These are phyloP conservation scores for Apophysomyces sp. DNA, from an alignment of 371 early-diverging fungal genomes.

Conservation along the genomic window DNA sequence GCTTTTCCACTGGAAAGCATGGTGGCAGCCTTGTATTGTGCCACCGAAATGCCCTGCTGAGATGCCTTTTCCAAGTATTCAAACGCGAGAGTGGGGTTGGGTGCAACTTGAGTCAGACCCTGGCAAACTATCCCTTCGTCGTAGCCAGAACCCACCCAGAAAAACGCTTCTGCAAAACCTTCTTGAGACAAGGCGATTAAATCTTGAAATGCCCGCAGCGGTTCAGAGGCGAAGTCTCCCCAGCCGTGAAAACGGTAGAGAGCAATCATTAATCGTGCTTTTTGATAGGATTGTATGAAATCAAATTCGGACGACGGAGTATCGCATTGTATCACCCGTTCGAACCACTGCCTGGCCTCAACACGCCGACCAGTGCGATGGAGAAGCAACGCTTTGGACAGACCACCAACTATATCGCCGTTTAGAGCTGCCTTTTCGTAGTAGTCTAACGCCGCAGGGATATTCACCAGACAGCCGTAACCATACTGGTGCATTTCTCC, in stretches of 20 bases:
- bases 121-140: conserved; percentile 21
- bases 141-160: conserved; percentile 39
- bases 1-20: conserved; percentile 52
- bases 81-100: conserved; percentile 20
- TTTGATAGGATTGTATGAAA: not conserved
- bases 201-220: conserved; percentile 3
- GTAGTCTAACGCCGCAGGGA: not conserved
- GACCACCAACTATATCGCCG: not conserved
- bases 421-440: conserved; percentile 1
- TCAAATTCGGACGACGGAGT: conserved; percentile 5
- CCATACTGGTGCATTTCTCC: conserved; percentile 22
- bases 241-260: conserved; percentile 32
- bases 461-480: conserved; percentile 11
- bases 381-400: not conserved
- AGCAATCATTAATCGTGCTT: conserved; percentile 15
- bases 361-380: not conserved
- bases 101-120: not conserved
- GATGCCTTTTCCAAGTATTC: conserved; percentile 29
- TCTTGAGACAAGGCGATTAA: not conserved
- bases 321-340: not conserved
- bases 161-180: conserved; percentile 21
- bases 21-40: conserved; percentile 32
- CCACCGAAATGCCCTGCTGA: conserved; percentile 20
- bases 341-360: conserved; percentile 10
- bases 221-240: conserved; percentile 4